Percentiles rank a stretch among this genome's conserved stretches.
Conservation (phyloP, 2,329 filamentous ascomycete species). For the Drechslera avenae region DNA sequence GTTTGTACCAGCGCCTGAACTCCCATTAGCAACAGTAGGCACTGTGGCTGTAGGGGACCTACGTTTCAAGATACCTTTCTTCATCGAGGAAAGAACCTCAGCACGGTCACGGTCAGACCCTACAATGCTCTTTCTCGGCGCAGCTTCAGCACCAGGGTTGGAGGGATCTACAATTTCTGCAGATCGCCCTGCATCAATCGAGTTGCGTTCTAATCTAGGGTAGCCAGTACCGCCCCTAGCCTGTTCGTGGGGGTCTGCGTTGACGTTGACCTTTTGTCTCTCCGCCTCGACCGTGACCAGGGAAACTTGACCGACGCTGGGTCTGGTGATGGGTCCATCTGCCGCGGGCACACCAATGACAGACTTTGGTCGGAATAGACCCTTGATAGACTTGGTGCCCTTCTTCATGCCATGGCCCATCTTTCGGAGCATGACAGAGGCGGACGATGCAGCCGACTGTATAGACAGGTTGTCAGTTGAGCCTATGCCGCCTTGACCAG, state of each 20-base stretch:
- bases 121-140: constrained; percentile 82
- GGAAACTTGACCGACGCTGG: constrained; percentile 82
- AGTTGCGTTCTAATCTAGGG: constrained; percentile 82
- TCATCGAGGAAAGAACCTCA: constrained; percentile 87
- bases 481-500: constrained; percentile 82
- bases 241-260: constrained; percentile 69
- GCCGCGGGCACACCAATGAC: constrained; percentile 76
- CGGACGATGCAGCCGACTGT: constrained; percentile 86
- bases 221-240: constrained; percentile 77
- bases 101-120: constrained; percentile 89
- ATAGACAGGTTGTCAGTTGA: constrained; percentile 96
- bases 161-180: constrained; percentile 53
- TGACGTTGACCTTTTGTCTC: constrained; percentile 80
- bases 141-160: constrained; percentile 50
- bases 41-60: constrained; percentile 41
- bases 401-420: constrained; percentile 99
- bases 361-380: constrained; percentile 93
- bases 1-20: constrained; percentile 55
- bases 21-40: constrained; percentile 23
- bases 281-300: constrained; percentile 97
- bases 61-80: constrained; percentile 96
- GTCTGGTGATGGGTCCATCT: constrained; percentile 68
- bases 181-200: constrained; percentile 66
- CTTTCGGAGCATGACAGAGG: constrained; percentile 93
- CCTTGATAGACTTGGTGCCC: constrained; percentile 85